These are phyloP conservation scores for Globisporangium nodosum DNA, from an alignment of 352 stramenopile genomes.

Conservation along the genomic window DNA sequence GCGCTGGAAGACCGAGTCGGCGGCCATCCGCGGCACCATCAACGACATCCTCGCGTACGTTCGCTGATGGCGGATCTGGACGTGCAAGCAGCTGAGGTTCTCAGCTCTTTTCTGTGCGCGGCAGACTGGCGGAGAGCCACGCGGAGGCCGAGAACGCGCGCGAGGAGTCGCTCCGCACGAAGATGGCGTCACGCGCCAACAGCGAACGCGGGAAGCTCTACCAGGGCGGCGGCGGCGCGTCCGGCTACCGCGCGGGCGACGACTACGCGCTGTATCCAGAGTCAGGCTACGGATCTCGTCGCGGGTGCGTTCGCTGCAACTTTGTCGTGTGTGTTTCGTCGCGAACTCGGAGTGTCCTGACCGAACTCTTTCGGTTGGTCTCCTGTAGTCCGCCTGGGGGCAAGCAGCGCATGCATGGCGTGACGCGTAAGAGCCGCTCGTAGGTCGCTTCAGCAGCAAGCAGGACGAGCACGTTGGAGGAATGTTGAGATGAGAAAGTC, in stretches of 20 bases:
- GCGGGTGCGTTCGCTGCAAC: conserved; percentile 27
- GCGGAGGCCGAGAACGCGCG: conserved; percentile 41
- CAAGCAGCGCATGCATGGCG: conserved; percentile 41
- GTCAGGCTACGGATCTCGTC: conserved; percentile 23
- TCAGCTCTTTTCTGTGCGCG: background rate
- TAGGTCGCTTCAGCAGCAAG: background rate
- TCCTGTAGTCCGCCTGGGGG: conserved; percentile 14
- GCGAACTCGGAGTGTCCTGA: background rate
- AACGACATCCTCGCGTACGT: conserved; percentile 59
- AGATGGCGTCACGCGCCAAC: conserved; percentile 42
- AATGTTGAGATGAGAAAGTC: no score
- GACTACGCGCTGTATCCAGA: conserved; percentile 44
- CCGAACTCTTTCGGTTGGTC: background rate
- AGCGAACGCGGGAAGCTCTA: conserved; percentile 43
- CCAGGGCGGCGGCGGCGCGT: conserved; percentile 9
- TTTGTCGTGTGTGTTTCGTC: background rate
- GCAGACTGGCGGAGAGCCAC: conserved; percentile 47
- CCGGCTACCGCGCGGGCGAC: conserved; percentile 34
- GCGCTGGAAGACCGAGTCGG: conserved; percentile 68
- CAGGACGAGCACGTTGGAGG: no score
- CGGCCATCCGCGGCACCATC: conserved; percentile 55
- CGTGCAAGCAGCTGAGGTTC: background rate
- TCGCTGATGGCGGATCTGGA: conserved; percentile 5
- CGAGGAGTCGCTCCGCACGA: conserved; percentile 45
- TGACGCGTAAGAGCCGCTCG: conserved; percentile 52